These are phyloP conservation scores for Penicillium tannophilum DNA, from an alignment of 495 filamentous ascomycete genomes.

Conservation along the genomic window DNA sequence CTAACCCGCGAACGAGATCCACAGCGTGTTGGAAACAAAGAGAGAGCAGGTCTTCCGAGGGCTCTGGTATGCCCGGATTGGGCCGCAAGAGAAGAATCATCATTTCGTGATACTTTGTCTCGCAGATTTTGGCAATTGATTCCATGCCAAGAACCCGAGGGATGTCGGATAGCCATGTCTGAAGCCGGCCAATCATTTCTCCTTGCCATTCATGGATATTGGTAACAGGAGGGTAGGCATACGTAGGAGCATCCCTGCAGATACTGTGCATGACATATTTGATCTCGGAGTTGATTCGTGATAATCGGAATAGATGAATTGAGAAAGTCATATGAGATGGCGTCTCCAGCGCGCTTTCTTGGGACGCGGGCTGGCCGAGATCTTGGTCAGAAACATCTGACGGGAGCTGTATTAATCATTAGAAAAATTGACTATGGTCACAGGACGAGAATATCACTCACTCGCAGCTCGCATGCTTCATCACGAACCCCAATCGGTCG, in stretches of 20 bases:
- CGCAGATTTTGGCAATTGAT: conserved; percentile 31
- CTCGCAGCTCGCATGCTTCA: conserved; percentile 50
- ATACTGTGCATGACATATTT: conserved; percentile 53
- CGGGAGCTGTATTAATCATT: conserved; percentile 27
- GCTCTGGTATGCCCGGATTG: conserved; percentile 45
- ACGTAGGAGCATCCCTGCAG: conserved; percentile 37
- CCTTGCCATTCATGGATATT: conserved; percentile 45
- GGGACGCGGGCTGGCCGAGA: conserved; percentile 15
- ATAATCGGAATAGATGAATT: conserved; percentile 46
- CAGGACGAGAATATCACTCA: conserved; percentile 18
- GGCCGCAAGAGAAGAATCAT: conserved; percentile 46
- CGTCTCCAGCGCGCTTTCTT: conserved; percentile 5
- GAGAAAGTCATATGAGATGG: conserved; percentile 43
- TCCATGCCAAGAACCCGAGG: conserved; percentile 20
- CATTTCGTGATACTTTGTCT: conserved; percentile 45
- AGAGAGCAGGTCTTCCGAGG: conserved; percentile 35
- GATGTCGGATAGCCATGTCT: conserved; percentile 35
- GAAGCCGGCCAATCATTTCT: conserved; percentile 38
- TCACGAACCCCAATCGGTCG: conserved; percentile 51
- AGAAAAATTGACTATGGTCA: background rate
- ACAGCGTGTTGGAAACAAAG: conserved; percentile 42
- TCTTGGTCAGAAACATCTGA: conserved; percentile 33
- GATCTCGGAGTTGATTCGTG: conserved; percentile 49
- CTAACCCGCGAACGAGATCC: conserved; percentile 35
- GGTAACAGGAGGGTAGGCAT: conserved; percentile 41